Evolutionary conservation across 2,329 filamentous ascomycete genomes (phyloP), one percentile per base, ranked within the genome.

Genomic region (Neospermospora avenae): DNA sequence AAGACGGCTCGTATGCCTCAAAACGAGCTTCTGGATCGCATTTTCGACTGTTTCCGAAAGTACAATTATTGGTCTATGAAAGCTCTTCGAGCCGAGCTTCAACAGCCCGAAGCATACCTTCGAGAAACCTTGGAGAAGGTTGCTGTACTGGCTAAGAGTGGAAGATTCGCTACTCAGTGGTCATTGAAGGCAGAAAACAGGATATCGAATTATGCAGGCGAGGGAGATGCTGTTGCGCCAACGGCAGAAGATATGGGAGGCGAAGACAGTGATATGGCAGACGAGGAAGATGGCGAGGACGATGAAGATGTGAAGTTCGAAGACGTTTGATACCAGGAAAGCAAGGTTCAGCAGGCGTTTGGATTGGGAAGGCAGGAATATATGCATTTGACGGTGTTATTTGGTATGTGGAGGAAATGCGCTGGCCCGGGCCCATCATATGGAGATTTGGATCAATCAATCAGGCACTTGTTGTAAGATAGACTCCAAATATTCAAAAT

Each of bases 31-130:
- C 78, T 96, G 76, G 93, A 97, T 76, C 83, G 85, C 65, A 86
- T 99, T 63, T 92, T 93, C 78, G 78, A 83, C 52, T 89, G 87
- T 72, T 99, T 97, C 84, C 84, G 87, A 59, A 80, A 89, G 70
- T 96, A 89, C 80, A 86, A 88, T 69, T 98, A 95, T 76, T 99
- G 93, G 93, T 87, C 89, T n/a, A 90, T 98, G 81, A 93, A 91
- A 71, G 85, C 89, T 4, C 83, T 99, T 67, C 91, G 91, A 65
- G 81, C 85, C 54, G 79, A 83, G 62, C 84, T 96, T 41, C 84
- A 87, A 61, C 95, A 99, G 76, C 95, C 95, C 1, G 95, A 98
- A 73, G 87, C 89, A n/a, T 98, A 93, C 74, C 84, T 99, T 63
- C 91, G 93, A 57, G 85, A 95, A 72, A 88, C 87, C 0, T 77